phyloP scores from a whole-genome alignment of 2,329 filamentous ascomycete genomes.

The Alternaria panax region DNA sequence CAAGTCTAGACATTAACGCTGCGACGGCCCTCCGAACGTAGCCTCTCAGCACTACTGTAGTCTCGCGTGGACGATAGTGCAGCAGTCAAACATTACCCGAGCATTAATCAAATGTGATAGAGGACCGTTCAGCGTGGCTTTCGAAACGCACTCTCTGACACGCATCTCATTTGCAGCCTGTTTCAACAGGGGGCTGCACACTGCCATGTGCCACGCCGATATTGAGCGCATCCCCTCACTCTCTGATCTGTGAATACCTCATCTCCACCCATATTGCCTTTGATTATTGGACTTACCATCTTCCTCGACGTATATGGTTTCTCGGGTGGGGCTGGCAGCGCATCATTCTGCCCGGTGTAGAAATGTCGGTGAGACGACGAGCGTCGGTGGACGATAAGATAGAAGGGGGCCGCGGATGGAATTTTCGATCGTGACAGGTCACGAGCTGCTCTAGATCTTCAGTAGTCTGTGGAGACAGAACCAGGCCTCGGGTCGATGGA shows the following conservation, averaged over 20 bases:
- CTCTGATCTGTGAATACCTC: slow-evolving; percentile 11
- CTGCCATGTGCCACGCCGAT: slow-evolving; percentile 29
- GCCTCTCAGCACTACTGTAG: slow-evolving; percentile 24
- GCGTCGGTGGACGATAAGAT: slow-evolving; percentile 12
- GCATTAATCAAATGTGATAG: slow-evolving; percentile 1
- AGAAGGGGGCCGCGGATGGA: slow-evolving; percentile 2
- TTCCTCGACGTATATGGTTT: slow-evolving; percentile 14
- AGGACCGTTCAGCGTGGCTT: slow-evolving; percentile 23
- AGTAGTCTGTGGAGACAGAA: slow-evolving; percentile 15
- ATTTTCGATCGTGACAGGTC: slow-evolving; percentile 3
- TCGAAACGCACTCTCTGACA: slow-evolving; percentile 28
- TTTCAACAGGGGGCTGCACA: slow-evolving; percentile 31
- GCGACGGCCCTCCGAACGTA: slow-evolving; percentile 4
- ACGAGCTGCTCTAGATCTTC: slow-evolving; percentile 15
- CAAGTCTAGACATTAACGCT: neutral
- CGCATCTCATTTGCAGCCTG: slow-evolving; percentile 31
- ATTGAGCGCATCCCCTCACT: slow-evolving; percentile 24
- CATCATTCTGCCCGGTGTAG: slow-evolving; percentile 26
- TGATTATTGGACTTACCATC: slow-evolving; percentile 22
- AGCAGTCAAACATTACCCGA: slow-evolving; percentile 22
- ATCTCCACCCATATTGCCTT: slow-evolving; percentile 38
- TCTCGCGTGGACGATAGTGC: slow-evolving; percentile 21
- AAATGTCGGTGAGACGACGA: slow-evolving; percentile 43
- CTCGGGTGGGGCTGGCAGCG: slow-evolving; percentile 26
- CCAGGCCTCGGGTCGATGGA: slow-evolving; percentile 13